Base-by-base conservation (phyloP, 192 early-diverging fungal genomes). In the Coemansia sp. region DNA sequence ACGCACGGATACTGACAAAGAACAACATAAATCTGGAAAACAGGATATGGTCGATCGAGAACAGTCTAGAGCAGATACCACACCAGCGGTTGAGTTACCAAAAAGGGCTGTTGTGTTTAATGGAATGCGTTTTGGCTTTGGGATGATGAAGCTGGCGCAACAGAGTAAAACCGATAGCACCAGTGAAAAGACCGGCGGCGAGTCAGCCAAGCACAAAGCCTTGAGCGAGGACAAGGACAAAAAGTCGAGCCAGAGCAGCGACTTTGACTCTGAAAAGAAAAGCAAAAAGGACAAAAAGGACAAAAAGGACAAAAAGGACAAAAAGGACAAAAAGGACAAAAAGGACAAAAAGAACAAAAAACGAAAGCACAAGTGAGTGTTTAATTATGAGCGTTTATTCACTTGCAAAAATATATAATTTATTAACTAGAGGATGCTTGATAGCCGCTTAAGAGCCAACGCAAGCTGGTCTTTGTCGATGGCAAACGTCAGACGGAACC, bases 401-500 rank as follows among this genome's bases (percentile, higher is more conserved):
- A 50, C 4, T 16, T 20, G 5, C 5, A 50, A 6, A 16, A 3
- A 51, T 16, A 5, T 12, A 51, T 16, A 12, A 58, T 6, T 14
- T 4, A 20, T 3, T n/a, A 2, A 17, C 33, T 60, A 38, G 8
- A 60, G n/a, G 12, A 60, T 22, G 17, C 5, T 10, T 6, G 63
- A 59, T 40, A 90, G 58, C 20, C 89, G 77, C 34, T 79, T 60
- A 12, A 92, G 61, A 0, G 80, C 88, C 28, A 78, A 7, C 11
- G 77, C 66, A 59, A 90, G 50, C 57, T 84, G 70, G 2, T 67
- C 68, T 54, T 71, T 72, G 28, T 69, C 64, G 8, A 88, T 72
- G 38, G 88, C 68, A 63, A 88, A 91, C 4, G 84, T 86, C 36
- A 92, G 40, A 4, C 91, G 83, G 75, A 90, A 91, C 69, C 83